Conservation (phyloP, 306 rosid genomes). For the Cucumis hystrix region DNA sequence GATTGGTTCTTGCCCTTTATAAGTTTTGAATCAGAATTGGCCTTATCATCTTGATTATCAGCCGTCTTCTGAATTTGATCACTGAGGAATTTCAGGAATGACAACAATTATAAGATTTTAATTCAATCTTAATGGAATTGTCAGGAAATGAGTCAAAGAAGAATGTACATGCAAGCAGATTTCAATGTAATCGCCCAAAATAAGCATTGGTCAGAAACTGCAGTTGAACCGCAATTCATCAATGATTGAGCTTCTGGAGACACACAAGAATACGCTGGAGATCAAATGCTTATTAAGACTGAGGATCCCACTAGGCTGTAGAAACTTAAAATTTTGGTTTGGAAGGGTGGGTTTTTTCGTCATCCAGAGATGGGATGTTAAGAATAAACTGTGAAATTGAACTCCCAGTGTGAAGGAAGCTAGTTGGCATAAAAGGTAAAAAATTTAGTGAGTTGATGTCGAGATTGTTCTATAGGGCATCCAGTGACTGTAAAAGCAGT, state of each 20-base stretch:
- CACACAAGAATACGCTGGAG: not conserved
- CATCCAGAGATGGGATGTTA: not conserved
- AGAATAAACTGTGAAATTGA: not conserved
- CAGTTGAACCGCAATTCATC: not conserved
- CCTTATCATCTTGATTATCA: conserved; percentile 32
- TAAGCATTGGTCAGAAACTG: not conserved
- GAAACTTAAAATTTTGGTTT: not conserved
- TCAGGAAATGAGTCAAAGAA: not conserved
- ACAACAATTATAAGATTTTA: not conserved
- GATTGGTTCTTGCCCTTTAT: conserved; percentile 27
- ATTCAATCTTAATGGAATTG: not conserved
- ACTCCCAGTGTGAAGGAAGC: not conserved
- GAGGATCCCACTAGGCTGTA: not conserved
- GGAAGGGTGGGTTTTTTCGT: not conserved
- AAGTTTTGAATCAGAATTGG: conserved; percentile 32
- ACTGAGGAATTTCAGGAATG: conserved; percentile 26
- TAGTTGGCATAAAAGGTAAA: not conserved
- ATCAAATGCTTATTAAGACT: not conserved
- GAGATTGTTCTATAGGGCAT: no score
- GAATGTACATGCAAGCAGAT: not conserved
- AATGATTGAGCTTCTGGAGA: not conserved
- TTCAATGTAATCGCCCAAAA: not conserved
- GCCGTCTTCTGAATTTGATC: conserved; percentile 25
- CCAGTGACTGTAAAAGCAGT: not conserved
- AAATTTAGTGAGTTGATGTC: not conserved